These are phyloP conservation scores for Euphorbia tirucalli DNA, from an alignment of 345 rosid genomes.

Conservation along the genomic window DNA sequence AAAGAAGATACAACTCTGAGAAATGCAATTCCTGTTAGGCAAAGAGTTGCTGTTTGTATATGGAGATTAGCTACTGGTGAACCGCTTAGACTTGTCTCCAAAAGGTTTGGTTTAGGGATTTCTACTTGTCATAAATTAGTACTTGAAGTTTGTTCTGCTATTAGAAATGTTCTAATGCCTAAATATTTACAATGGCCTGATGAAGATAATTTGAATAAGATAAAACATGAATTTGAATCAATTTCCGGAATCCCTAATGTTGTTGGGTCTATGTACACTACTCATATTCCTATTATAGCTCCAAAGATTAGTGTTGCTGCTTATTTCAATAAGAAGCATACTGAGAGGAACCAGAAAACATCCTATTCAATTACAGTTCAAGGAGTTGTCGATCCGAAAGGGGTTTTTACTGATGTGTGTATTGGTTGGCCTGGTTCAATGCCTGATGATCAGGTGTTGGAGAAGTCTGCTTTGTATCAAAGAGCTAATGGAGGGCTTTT, in stretches of 20 bases:
- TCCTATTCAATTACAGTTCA: constrained; percentile 72
- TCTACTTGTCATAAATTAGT: constrained; percentile 80
- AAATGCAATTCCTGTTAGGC: constrained; percentile 86
- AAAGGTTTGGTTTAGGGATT: constrained; percentile 73
- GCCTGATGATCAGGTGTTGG: constrained; percentile 74
- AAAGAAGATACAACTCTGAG: constrained; percentile 87
- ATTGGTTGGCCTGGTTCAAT: constrained; percentile 91
- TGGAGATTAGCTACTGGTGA: constrained; percentile 89
- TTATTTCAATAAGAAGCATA: constrained; percentile 72
- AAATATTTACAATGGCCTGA: constrained; percentile 79
- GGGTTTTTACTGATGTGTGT: constrained; percentile 76
- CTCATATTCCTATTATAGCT: constrained; percentile 80
- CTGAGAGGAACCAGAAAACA: constrained; percentile 76
- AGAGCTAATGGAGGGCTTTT: constrained; percentile 67
- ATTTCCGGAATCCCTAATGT: constrained; percentile 64
- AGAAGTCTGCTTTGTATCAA: constrained; percentile 66
- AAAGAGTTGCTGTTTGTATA: constrained; percentile 88
- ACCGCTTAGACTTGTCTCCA: constrained; percentile 66
- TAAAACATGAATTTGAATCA: constrained; percentile 44
- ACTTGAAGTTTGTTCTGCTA: constrained; percentile 76
- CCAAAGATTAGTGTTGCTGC: constrained; percentile 73
- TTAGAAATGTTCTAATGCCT: constrained; percentile 68
- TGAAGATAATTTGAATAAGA: constrained; percentile 43
- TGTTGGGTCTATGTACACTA: constrained; percentile 77
- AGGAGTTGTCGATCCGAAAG: constrained; percentile 67